These are phyloP conservation scores for Acacia crassicarpa DNA, from an alignment of 306 rosid genomes.

Conservation along the genomic window DNA sequence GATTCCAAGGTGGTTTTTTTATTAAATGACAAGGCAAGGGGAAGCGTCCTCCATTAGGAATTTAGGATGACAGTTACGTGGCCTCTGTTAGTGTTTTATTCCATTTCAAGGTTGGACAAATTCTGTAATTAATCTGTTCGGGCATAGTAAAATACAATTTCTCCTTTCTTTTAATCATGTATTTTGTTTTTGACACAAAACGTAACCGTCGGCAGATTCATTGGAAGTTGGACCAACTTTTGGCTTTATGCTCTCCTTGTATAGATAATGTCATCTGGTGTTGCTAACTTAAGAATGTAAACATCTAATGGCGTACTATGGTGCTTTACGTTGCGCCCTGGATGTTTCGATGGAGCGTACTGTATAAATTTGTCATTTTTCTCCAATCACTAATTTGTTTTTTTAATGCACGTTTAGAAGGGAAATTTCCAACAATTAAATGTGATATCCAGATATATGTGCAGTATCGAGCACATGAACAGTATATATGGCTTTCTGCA, in stretches of 20 bases:
- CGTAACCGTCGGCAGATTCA: slow-evolving; percentile 16
- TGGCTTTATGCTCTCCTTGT: not conserved
- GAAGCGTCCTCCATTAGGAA: not conserved
- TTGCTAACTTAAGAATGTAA: not conserved
- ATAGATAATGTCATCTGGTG: not conserved
- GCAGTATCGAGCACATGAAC: not conserved
- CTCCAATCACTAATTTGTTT: not conserved
- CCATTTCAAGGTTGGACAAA: not conserved
- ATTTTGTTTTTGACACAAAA: slow-evolving; percentile 5
- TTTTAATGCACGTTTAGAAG: not conserved
- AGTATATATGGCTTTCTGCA: not conserved
- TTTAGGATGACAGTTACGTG: not conserved
- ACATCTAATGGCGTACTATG: not conserved
- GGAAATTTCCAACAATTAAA: not conserved
- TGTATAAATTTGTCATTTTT: not conserved
- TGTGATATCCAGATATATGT: not conserved
- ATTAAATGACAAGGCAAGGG: not conserved
- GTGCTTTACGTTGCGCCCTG: not conserved
- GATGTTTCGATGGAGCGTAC: not conserved
- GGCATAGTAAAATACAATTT: not conserved
- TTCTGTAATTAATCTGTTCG: not conserved
- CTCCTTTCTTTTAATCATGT: not conserved
- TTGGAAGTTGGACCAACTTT: slow-evolving; percentile 1
- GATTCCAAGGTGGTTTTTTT: not conserved
- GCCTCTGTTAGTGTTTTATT: not conserved